phyloP scores from a whole-genome alignment of 2,329 filamentous ascomycete genomes.

The Alternaria gansuensis region DNA sequence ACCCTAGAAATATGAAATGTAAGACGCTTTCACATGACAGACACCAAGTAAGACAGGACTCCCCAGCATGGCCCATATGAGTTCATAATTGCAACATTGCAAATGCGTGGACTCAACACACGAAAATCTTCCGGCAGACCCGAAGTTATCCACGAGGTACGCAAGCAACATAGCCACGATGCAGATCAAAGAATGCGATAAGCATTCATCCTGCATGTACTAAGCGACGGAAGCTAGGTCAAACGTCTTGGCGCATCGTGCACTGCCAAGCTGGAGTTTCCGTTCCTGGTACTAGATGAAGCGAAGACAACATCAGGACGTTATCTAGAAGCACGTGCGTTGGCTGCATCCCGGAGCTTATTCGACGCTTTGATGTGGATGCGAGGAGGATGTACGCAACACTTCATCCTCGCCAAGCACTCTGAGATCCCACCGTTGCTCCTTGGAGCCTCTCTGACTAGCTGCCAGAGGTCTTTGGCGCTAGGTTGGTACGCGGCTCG shows the following conservation, averaged over 20 bases:
- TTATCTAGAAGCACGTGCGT: slow-evolving; percentile 35
- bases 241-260: slow-evolving; percentile 42
- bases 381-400: slow-evolving; percentile 44
- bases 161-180: slow-evolving; percentile 20
- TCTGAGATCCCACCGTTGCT: slow-evolving; percentile 33
- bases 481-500: slow-evolving; percentile 37
- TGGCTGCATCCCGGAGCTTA: slow-evolving; percentile 35
- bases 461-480: slow-evolving; percentile 34
- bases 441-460: slow-evolving; percentile 33
- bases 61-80: neutral
- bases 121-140: neutral
- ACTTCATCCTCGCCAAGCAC: slow-evolving; percentile 44
- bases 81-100: neutral
- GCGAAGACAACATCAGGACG: slow-evolving; percentile 33
- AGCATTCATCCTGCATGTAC: slow-evolving; percentile 16
- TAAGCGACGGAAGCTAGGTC: slow-evolving; percentile 23
- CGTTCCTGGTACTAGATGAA: slow-evolving; percentile 28
- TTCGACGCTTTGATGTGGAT: slow-evolving; percentile 45
- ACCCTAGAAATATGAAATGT: slow-evolving; percentile 7
- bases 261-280: slow-evolving; percentile 31
- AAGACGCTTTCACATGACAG: slow-evolving; percentile 4
- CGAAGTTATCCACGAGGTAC: slow-evolving; percentile 9
- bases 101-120: neutral
- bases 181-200: slow-evolving; percentile 16
- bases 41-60: slow-evolving; percentile 1